Percentiles rank a stretch among this genome's conserved stretches.
These are phyloP conservation scores for Sphagnum magellanicum DNA, from an alignment of 228 moss, liverwort and hornwort genomes.

Conservation along the genomic window DNA sequence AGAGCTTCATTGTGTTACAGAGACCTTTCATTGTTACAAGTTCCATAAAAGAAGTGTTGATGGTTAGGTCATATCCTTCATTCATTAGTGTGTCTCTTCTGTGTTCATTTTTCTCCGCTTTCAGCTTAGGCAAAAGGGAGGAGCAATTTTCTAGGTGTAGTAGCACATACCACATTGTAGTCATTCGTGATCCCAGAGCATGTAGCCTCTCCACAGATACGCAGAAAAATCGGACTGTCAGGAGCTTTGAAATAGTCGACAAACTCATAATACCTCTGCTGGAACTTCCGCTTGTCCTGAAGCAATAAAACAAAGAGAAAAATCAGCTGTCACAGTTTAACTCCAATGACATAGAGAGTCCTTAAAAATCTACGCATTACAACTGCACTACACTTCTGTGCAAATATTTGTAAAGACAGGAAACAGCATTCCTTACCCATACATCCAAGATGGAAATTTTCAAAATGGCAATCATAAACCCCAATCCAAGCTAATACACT, in stretches of 20 bases:
- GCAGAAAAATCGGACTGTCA: slow-evolving; percentile 78
- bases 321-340: not conserved
- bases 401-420: not conserved
- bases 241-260: slow-evolving; percentile 46
- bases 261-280: slow-evolving; percentile 74
- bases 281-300: slow-evolving; percentile 74
- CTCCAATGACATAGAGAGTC: not conserved
- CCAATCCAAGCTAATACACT: not conserved
- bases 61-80: not conserved
- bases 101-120: not conserved
- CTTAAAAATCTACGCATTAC: not conserved
- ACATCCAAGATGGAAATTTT: not conserved
- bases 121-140: not conserved
- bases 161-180: slow-evolving; percentile 62
- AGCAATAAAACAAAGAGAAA: not conserved
- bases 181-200: slow-evolving; percentile 81
- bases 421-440: not conserved
- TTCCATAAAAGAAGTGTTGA: no score
- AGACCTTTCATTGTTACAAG: no score
- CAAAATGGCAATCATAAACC: not conserved
- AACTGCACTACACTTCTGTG: not conserved
- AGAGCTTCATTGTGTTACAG: no score
- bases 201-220: slow-evolving; percentile 83
- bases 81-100: not conserved
- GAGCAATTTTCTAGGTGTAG: not conserved